A percentile compares a stretch with the other conserved stretches of the same genome.
These are phyloP conservation scores for Colletotrichum sojae DNA, from an alignment of 2,329 filamentous ascomycete species.

Conservation along the genomic window DNA sequence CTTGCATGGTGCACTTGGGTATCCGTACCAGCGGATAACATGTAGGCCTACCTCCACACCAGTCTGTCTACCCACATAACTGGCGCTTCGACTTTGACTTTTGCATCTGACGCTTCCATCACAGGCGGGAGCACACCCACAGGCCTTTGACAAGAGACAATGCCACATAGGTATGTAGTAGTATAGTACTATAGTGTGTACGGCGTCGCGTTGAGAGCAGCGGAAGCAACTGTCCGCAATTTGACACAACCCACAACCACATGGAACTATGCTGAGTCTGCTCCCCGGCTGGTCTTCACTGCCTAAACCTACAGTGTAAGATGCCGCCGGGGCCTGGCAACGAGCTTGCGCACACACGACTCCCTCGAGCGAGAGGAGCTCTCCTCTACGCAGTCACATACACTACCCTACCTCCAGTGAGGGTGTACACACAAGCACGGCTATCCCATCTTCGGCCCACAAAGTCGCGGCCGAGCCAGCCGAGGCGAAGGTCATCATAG, in stretches of 20 bases:
- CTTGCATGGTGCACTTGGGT: no score
- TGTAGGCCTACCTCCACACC: no score
- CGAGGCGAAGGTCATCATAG: constrained; percentile 4
- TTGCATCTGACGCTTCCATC: constrained; percentile 16
- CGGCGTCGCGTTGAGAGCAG: constrained; percentile 13
- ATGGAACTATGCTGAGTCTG: constrained; percentile 22
- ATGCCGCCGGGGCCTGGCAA: background rate
- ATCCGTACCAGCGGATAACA: no score
- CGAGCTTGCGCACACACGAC: background rate
- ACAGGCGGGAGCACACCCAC: background rate
- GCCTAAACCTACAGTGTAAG: no score
- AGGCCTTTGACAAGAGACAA: background rate
- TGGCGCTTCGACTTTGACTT: constrained; percentile 10
- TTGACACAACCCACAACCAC: constrained; percentile 22
- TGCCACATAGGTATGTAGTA: background rate
- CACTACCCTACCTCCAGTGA: no score
- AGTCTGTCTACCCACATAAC: background rate
- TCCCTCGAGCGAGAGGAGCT: no score
- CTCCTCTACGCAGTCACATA: no score
- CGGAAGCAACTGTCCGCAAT: constrained; percentile 28
- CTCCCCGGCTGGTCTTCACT: background rate
- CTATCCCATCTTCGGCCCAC: constrained; percentile 32
- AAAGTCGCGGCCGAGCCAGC: constrained; percentile 5
- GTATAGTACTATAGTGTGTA: no score
- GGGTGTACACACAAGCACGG: constrained; percentile 16